phyloP scores from a whole-genome alignment of 2,329 filamentous ascomycete genomes.

The Botrytis medusae region DNA sequence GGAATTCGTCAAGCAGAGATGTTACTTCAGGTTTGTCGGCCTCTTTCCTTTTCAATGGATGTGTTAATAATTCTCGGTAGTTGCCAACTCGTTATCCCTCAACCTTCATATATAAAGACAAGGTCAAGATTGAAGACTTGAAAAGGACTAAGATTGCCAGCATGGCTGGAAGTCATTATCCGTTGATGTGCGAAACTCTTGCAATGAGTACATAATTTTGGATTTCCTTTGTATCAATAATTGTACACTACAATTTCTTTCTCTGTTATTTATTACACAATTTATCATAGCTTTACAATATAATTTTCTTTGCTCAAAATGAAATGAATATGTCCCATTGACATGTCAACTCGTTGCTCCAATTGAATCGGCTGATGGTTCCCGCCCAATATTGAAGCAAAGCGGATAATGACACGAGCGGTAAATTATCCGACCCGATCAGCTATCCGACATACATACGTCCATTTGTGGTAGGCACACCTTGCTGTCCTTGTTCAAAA shows the following conservation, averaged over 20 bases:
- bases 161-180: background rate
- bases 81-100: slow-evolving; percentile 15
- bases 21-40: slow-evolving; percentile 25
- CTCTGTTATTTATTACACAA: background rate
- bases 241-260: background rate
- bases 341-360: background rate
- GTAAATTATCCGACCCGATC: background rate
- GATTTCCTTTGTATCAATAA: background rate
- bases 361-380: background rate
- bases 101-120: slow-evolving; percentile 12
- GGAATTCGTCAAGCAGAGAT: slow-evolving; percentile 33
- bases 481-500: background rate
- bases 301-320: background rate
- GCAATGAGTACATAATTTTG: background rate
- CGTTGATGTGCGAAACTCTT: no score
- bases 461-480: background rate
- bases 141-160: background rate
- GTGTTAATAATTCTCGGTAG: background rate
- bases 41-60: background rate
- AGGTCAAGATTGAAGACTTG: background rate
- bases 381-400: background rate
- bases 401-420: background rate
- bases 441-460: background rate
- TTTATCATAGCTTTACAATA: background rate
- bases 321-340: background rate